A percentile compares a stretch with the other conserved stretches of the same genome.
These are phyloP conservation scores for Alternaria tenuissima DNA, from an alignment of 2,329 filamentous ascomycete species.

Conservation along the genomic window DNA sequence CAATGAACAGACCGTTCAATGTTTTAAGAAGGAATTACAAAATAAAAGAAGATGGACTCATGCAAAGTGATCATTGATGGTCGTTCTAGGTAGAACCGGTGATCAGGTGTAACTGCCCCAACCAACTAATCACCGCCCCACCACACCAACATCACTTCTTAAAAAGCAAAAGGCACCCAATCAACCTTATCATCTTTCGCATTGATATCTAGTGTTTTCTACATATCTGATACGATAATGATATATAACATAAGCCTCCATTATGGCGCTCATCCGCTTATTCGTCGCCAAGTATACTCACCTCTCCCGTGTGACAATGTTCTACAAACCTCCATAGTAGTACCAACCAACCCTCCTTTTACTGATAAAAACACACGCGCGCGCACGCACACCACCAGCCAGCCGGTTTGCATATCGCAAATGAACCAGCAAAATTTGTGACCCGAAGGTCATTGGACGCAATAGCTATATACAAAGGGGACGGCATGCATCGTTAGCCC, in stretches of 20 bases:
- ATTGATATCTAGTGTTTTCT: slow-evolving; percentile 26
- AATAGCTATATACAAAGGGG: slow-evolving; percentile 45
- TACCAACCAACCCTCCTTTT: slow-evolving; percentile 21
- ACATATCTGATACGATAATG: slow-evolving; percentile 38
- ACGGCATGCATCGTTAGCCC: slow-evolving; percentile 35
- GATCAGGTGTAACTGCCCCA: slow-evolving; percentile 26
- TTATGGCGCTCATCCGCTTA: slow-evolving; percentile 16
- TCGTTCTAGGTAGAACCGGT: slow-evolving; percentile 11
- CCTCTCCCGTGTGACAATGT: slow-evolving; percentile 23
- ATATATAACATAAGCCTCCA: slow-evolving; percentile 32
- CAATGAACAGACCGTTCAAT: no score
- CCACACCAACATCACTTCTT: slow-evolving; percentile 19
- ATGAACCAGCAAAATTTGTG: slow-evolving; percentile 21
- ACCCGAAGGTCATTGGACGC: slow-evolving; percentile 27
- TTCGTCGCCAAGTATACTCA: slow-evolving; percentile 21
- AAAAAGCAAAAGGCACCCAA: neutral
- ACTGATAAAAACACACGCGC: slow-evolving; percentile 9
- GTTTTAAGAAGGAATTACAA: neutral
- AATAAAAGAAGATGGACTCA: neutral
- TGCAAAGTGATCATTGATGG: neutral
- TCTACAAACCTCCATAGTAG: slow-evolving; percentile 32
- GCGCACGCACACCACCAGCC: slow-evolving; percentile 17
- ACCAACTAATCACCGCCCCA: slow-evolving; percentile 38
- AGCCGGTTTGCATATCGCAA: slow-evolving; percentile 28
- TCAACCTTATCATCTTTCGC: slow-evolving; percentile 16